A percentile compares a stretch with the other conserved stretches of the same genome.
Evolutionary conservation across 1,139 yeast species (phyloP).

Genomic region (Taphrina deformans): DNA sequence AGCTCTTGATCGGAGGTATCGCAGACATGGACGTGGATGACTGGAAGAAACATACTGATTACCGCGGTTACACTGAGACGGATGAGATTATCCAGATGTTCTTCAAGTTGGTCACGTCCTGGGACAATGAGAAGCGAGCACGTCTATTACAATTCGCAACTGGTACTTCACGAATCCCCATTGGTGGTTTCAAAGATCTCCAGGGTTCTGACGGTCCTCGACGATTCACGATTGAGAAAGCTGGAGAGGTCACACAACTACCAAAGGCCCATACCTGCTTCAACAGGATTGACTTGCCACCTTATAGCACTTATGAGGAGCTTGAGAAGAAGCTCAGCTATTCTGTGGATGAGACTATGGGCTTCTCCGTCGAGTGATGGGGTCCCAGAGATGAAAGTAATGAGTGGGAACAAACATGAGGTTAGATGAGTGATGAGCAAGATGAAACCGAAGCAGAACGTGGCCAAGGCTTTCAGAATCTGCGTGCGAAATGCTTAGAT

Average conservation of each 20-base stretch:
- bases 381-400: too few relatives aligned
- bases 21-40: slow-evolving; percentile 97
- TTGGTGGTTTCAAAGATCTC: slow-evolving; percentile 94
- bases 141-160: slow-evolving; percentile 94
- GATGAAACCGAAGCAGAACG: background rate
- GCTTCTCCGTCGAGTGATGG: slow-evolving; percentile 56
- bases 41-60: slow-evolving; percentile 98
- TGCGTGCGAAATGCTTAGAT: background rate
- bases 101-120: slow-evolving; percentile 63
- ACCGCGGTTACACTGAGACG: slow-evolving; percentile 93
- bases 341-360: slow-evolving; percentile 93
- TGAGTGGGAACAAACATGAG: background rate
- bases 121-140: slow-evolving; percentile 97
- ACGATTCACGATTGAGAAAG: slow-evolving; percentile 95
- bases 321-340: slow-evolving; percentile 76
- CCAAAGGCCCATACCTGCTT: slow-evolving; percentile 95
- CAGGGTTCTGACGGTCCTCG: slow-evolving; percentile 99
- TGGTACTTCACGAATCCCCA: slow-evolving; percentile 98
- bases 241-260: slow-evolving; percentile 88
- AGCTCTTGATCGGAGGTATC: slow-evolving; percentile 93
- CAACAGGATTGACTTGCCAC: slow-evolving; percentile 89
- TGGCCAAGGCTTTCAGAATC: background rate
- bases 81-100: slow-evolving; percentile 64
- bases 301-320: slow-evolving; percentile 70
- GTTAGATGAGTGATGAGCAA: background rate